These are phyloP conservation scores for Hygrophila difformis DNA, from an alignment of 257 asterid species.

Conservation along the genomic window DNA sequence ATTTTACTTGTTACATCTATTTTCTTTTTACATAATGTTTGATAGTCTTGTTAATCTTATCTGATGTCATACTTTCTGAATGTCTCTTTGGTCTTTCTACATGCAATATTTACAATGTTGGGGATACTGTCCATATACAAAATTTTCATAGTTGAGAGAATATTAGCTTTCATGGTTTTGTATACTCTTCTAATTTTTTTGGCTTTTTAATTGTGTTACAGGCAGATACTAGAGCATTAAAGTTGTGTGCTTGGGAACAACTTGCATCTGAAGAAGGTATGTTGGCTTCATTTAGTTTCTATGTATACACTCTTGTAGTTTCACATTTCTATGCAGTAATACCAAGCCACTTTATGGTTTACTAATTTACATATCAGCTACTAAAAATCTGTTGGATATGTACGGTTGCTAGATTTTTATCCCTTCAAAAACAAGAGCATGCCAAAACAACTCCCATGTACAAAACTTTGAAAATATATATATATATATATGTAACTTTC, in stretches of 20 bases:
- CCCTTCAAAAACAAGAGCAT: too few species aligned
- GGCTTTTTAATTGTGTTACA: constrained; percentile 23
- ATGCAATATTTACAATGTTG: too few species aligned
- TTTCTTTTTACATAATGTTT: neutral
- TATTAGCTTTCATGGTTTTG: too few species aligned
- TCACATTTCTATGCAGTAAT: neutral
- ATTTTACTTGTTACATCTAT: neutral
- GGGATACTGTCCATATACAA: too few species aligned
- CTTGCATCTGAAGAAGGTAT: constrained; percentile 92
- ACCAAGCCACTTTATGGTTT: neutral
- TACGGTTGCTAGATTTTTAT: too few species aligned
- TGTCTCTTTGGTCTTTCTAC: neutral
- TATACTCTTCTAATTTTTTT: constrained; percentile 10
- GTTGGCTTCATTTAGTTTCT: too few species aligned
- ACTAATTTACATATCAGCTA: constrained; percentile 10
- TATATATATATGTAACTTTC: too few species aligned
- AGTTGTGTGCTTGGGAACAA: constrained; percentile 80
- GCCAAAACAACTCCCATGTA: too few species aligned
- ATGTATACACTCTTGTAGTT: constrained; percentile 6
- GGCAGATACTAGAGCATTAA: constrained; percentile 71
- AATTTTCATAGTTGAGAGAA: too few species aligned
- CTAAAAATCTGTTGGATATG: too few species aligned
- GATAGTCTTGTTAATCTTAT: neutral
- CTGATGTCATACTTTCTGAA: neutral
- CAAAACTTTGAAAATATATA: too few species aligned